These are phyloP conservation scores for Colletotrichum sp. DNA, from an alignment of 2,329 filamentous ascomycete genomes.

Conservation along the genomic window DNA sequence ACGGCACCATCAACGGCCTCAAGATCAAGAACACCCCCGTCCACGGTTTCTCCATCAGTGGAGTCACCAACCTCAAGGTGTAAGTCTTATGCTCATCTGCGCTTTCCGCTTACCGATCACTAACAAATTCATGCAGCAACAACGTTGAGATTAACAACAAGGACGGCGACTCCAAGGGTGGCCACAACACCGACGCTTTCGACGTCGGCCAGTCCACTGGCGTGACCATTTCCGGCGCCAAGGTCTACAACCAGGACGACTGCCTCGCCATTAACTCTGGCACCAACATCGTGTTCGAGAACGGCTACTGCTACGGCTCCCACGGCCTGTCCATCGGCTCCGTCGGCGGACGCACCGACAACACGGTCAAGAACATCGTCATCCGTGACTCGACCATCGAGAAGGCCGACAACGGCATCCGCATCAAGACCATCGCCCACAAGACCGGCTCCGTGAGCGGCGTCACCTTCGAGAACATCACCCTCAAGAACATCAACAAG, in stretches of 20 bases:
- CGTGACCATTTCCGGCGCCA: slow-evolving; percentile 56
- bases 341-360: slow-evolving; percentile 54
- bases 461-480: slow-evolving; percentile 50
- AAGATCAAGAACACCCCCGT: slow-evolving; percentile 48
- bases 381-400: slow-evolving; percentile 54
- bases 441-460: slow-evolving; percentile 48
- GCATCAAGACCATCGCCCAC: slow-evolving; percentile 54
- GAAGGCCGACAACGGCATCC: slow-evolving; percentile 58
- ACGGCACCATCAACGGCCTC: slow-evolving; percentile 41
- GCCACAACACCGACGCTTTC: slow-evolving; percentile 65
- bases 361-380: slow-evolving; percentile 56
- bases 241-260: slow-evolving; percentile 67
- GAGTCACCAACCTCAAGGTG: slow-evolving; percentile 41
- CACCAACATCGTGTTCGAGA: slow-evolving; percentile 49
- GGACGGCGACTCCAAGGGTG: slow-evolving; percentile 39
- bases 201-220: slow-evolving; percentile 56
- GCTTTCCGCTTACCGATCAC: accelerated
- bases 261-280: slow-evolving; percentile 64
- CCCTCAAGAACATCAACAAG: slow-evolving; percentile 45
- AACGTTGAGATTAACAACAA: slow-evolving; percentile 44
- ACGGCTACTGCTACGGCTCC: slow-evolving; percentile 48
- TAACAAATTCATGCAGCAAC: slow-evolving; percentile 22
- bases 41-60: slow-evolving; percentile 46
- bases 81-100: not conserved
- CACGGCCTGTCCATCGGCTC: slow-evolving; percentile 49